Evolutionary conservation across 192 early-diverging fungal genomes (phyloP).

Genomic region (Linnemannia schmuckeri): DNA sequence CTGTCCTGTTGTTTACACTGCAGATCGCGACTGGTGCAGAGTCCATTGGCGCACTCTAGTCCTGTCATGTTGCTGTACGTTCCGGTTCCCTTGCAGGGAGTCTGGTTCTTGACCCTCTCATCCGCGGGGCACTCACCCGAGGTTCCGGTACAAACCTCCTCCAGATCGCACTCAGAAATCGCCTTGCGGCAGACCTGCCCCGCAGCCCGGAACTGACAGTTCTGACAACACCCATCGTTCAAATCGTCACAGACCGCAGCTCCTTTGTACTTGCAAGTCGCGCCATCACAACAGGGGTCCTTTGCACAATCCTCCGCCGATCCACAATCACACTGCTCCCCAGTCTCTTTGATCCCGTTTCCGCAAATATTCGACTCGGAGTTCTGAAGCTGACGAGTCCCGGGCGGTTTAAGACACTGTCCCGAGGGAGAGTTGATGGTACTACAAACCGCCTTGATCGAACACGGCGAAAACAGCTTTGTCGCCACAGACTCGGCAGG

Average conservation of each 20-base stretch:
- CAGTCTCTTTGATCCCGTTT: slow-evolving; percentile 90
- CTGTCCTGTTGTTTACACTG: slow-evolving; percentile 73
- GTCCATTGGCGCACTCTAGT: slow-evolving; percentile 75
- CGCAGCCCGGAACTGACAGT: slow-evolving; percentile 72
- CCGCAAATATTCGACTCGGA: slow-evolving; percentile 86
- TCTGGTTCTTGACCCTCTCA: slow-evolving; percentile 73
- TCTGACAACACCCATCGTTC: slow-evolving; percentile 87
- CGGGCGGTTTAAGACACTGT: slow-evolving; percentile 49
- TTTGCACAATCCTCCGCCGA: slow-evolving; percentile 74
- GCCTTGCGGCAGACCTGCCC: slow-evolving; percentile 80
- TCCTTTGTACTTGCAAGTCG: slow-evolving; percentile 83
- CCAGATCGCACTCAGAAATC: slow-evolving; percentile 83
- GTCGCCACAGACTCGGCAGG: slow-evolving; percentile 75
- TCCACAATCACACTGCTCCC: slow-evolving; percentile 95
- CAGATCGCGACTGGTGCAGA: slow-evolving; percentile 79
- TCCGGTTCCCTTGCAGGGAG: slow-evolving; percentile 68
- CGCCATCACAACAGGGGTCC: slow-evolving; percentile 86
- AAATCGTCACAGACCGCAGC: slow-evolving; percentile 83
- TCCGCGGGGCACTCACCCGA: slow-evolving; percentile 80
- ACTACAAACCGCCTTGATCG: slow-evolving; percentile 68
- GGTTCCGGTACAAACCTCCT: slow-evolving; percentile 82
- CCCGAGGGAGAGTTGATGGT: slow-evolving; percentile 19
- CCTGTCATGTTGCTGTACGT: slow-evolving; percentile 24
- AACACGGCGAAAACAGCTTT: slow-evolving; percentile 78
- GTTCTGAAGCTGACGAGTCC: slow-evolving; percentile 44